Percentiles rank a stretch among this genome's conserved stretches.
These are phyloP conservation scores for Fabrea salina DNA, from an alignment of 169 alveolate species.

Conservation along the genomic window DNA sequence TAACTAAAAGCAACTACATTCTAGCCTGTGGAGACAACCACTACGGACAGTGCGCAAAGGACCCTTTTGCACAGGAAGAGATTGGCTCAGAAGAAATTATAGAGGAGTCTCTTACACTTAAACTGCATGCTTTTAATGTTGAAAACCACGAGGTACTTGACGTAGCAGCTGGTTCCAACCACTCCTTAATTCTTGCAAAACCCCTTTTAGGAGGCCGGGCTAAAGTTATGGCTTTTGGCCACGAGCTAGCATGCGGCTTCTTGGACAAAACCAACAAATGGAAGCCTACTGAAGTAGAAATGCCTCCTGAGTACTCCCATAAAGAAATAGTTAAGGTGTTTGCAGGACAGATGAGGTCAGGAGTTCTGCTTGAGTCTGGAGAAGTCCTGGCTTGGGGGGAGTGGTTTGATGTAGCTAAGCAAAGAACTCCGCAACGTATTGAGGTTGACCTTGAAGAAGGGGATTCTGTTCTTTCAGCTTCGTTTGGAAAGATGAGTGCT, in stretches of 20 bases:
- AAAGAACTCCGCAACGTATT: background rate
- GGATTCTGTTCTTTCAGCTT: background rate
- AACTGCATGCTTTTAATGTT: background rate
- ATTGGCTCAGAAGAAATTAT: background rate
- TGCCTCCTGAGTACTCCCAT: no score
- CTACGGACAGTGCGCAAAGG: background rate
- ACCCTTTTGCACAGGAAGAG: background rate
- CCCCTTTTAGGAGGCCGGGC: background rate
- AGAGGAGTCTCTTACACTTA: background rate
- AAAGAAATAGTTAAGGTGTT: background rate
- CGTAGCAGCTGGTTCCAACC: slow-evolving; percentile 6
- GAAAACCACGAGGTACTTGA: background rate
- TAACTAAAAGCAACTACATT: background rate
- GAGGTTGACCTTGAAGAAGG: background rate
- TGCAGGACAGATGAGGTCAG: slow-evolving; percentile 19
- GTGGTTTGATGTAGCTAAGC: background rate
- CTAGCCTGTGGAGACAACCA: background rate
- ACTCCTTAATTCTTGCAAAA: background rate
- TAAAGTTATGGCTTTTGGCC: background rate
- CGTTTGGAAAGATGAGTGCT: background rate
- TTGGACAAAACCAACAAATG: background rate
- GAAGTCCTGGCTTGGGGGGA: background rate
- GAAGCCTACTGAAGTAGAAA: background rate
- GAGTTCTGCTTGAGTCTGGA: background rate
- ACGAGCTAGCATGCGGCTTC: background rate